Evolutionary conservation across 331 rosid species (phyloP).

Genomic region (Prunus yedoensis): DNA sequence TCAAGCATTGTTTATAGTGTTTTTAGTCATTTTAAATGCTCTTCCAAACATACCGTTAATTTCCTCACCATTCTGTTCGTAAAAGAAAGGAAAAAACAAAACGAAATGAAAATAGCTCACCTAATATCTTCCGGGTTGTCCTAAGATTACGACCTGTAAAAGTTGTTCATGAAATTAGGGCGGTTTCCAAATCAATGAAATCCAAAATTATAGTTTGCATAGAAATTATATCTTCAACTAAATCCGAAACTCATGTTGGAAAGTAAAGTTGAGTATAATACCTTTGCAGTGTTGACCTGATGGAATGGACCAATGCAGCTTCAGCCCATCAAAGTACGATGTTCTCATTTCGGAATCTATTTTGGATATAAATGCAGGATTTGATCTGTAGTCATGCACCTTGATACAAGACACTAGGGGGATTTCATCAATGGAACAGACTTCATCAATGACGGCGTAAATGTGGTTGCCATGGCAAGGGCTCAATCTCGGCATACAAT

Average conservation of each 20-base stretch:
- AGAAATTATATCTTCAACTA: too few species aligned
- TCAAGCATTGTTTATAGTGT: accelerated
- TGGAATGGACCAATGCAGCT: neutral
- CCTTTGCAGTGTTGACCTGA: neutral
- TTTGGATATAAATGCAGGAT: too few species aligned
- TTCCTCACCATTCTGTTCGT: neutral
- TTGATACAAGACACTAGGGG: constrained; percentile 3
- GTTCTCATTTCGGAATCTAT: too few species aligned
- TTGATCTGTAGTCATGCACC: neutral
- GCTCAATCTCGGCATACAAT: neutral
- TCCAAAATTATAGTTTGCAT: neutral
- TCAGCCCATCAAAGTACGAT: too few species aligned
- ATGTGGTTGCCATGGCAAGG: neutral
- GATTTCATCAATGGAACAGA: accelerated
- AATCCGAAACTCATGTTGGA: too few species aligned
- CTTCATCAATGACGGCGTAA: neutral
- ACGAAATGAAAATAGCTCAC: neutral
- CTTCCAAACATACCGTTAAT: too few species aligned
- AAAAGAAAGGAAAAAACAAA: too few species aligned
- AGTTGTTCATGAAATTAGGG: neutral
- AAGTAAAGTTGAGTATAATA: neutral
- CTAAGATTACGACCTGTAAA: neutral
- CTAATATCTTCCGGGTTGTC: neutral
- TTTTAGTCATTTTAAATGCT: too few species aligned
- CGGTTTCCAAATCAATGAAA: neutral